Conservation (phyloP, 208 protist genomes). For the Leishmania aethiopica region DNA sequence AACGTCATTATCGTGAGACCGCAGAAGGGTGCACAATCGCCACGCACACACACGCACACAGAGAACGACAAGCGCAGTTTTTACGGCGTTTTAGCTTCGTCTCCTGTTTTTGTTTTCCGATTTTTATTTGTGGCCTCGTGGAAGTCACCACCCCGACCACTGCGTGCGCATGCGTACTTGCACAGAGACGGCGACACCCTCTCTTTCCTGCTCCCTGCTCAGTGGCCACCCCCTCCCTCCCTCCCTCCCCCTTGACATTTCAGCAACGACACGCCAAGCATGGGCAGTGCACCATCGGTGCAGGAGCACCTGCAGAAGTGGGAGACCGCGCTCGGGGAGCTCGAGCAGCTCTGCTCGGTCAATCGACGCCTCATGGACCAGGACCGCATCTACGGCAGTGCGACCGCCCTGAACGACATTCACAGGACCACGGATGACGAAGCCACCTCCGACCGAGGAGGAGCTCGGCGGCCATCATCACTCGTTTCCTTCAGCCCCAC, state of each 20-base stretch:
- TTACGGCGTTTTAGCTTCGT: not conserved
- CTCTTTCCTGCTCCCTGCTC: not conserved
- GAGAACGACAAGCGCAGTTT: not conserved
- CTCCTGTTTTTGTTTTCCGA: not conserved
- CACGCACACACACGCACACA: not conserved
- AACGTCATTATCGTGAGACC: not conserved
- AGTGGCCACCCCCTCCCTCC: not conserved
- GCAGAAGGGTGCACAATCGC: not conserved
- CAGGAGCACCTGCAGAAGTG: slow-evolving; percentile 78
- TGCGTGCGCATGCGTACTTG: not conserved
- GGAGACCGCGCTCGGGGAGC: slow-evolving; percentile 63
- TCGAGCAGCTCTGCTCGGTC: slow-evolving; percentile 62
- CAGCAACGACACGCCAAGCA: slow-evolving; percentile 6
- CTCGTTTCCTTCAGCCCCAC: slow-evolving; percentile 73
- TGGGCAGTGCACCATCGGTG: slow-evolving; percentile 65
- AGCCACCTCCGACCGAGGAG: slow-evolving; percentile 31
- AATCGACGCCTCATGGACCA: slow-evolving; percentile 57
- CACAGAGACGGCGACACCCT: not conserved
- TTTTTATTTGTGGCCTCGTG: not conserved
- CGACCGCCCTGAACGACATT: slow-evolving; percentile 13
- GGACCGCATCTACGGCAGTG: slow-evolving; percentile 63
- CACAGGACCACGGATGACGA: slow-evolving; percentile 27
- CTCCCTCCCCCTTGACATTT: not conserved
- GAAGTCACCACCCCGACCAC: not conserved
- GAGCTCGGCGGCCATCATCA: slow-evolving; percentile 51